A percentile compares a stretch with the other conserved stretches of the same genome.
These are phyloP conservation scores for Vitis cinerea DNA, from an alignment of 164 flowering plant species.

Conservation along the genomic window DNA sequence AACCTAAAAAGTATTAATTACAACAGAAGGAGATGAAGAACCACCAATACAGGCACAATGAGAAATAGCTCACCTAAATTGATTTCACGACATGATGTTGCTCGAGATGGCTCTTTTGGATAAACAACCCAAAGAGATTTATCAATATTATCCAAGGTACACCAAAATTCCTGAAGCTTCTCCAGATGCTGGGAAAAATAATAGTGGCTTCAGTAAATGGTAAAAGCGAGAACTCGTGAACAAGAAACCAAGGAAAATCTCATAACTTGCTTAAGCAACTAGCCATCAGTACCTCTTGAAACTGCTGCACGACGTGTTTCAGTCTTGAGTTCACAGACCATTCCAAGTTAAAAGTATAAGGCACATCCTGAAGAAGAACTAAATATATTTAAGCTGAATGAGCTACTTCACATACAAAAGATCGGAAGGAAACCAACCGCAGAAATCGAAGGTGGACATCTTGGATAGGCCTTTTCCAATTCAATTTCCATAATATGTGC, in stretches of 20 bases:
- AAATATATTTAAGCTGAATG: background rate
- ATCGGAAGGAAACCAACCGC: conserved; percentile 45
- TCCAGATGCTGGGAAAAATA: conserved; percentile 55
- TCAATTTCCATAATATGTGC: conserved; percentile 52
- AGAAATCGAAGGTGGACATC: conserved; percentile 54
- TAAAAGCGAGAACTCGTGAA: conserved; percentile 4
- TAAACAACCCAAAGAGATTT: conserved; percentile 50
- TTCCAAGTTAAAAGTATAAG: conserved; percentile 50
- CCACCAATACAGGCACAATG: background rate
- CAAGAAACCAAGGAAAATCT: background rate
- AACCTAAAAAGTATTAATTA: background rate
- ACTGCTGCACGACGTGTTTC: conserved; percentile 43
- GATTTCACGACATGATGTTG: conserved; percentile 54
- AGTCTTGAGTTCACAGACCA: conserved; percentile 59
- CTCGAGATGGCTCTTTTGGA: conserved; percentile 43
- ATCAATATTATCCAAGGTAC: conserved; percentile 65
- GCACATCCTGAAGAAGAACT: conserved; percentile 59
- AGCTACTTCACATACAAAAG: conserved; percentile 1
- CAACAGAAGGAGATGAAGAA: background rate
- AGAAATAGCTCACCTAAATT: conserved; percentile 41
- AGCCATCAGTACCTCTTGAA: conserved; percentile 39
- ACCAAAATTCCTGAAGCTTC: conserved; percentile 74
- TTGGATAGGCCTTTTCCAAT: conserved; percentile 58
- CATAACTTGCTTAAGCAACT: conserved; percentile 1
- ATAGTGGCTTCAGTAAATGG: background rate